Conservation (phyloP, 2,329 filamentous ascomycete species). For the Colletotrichum falcatum region DNA sequence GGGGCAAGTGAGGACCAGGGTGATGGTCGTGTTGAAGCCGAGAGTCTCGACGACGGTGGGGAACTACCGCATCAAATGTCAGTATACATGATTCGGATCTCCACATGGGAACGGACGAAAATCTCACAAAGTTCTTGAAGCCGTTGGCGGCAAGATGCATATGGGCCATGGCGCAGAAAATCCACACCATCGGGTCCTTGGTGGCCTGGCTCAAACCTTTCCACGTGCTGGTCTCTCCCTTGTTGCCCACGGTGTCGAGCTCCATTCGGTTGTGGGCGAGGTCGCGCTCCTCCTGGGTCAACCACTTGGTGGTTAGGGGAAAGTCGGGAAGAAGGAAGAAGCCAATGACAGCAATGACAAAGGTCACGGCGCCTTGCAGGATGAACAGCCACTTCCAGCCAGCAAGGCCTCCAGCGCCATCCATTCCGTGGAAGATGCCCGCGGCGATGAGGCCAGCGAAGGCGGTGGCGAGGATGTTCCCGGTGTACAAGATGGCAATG, state of each 20-base stretch:
- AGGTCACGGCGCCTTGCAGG: constrained; percentile 54
- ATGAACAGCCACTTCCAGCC: constrained; percentile 60
- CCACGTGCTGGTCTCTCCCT: constrained; percentile 43
- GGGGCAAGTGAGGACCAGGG: constrained; percentile 60
- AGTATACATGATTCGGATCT: neutral
- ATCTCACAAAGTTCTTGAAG: constrained; percentile 55
- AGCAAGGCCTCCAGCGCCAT: constrained; percentile 49
- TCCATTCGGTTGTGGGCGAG: constrained; percentile 44
- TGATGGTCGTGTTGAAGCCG: constrained; percentile 59
- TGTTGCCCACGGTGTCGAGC: constrained; percentile 45
- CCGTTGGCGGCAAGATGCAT: constrained; percentile 61
- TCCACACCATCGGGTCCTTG: constrained; percentile 57
- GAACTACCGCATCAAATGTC: constrained; percentile 40
- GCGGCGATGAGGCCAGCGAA: constrained; percentile 75
- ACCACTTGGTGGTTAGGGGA: constrained; percentile 43
- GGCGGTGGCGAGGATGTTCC: constrained; percentile 74
- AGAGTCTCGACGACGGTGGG: constrained; percentile 60
- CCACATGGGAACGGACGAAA: fast-evolving
- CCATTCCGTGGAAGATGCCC: constrained; percentile 70
- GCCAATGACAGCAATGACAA: constrained; percentile 42
- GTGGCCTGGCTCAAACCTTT: constrained; percentile 50
- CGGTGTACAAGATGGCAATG: constrained; percentile 69
- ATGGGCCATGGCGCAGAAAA: constrained; percentile 62
- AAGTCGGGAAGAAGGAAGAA: constrained; percentile 44
- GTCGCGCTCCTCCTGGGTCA: constrained; percentile 43